phyloP scores from a whole-genome alignment of 768 basidiomycete species.

The Boletus patriciae region DNA sequence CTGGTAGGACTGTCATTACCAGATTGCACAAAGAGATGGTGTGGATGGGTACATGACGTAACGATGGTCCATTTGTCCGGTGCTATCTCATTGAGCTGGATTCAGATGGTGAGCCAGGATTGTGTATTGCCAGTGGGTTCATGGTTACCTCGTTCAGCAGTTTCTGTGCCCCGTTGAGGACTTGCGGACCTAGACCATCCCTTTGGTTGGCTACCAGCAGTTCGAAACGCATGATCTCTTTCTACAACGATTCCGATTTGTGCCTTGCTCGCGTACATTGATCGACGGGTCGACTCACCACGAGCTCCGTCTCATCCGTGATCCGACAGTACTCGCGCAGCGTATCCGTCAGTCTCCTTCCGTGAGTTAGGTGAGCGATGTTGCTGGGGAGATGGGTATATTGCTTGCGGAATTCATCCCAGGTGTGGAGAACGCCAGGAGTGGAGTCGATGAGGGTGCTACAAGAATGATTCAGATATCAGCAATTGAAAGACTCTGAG shows the following conservation, averaged over 20 bases:
- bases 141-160: conserved; percentile 54
- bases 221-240: conserved; percentile 77
- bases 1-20: conserved; percentile 37
- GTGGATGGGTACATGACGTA: conserved; percentile 55
- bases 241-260: conserved; percentile 34
- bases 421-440: conserved; percentile 76
- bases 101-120: background rate
- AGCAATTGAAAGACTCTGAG: background rate
- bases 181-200: conserved; percentile 49
- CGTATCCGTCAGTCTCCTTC: conserved; percentile 74
- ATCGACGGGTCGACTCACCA: conserved; percentile 41
- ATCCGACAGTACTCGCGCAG: conserved; percentile 68
- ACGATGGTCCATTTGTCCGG: conserved; percentile 72
- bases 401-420: conserved; percentile 66
- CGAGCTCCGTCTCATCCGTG: conserved; percentile 52
- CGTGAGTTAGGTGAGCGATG: conserved; percentile 66
- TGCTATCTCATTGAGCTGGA: conserved; percentile 27
- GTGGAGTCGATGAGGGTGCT: conserved; percentile 83
- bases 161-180: conserved; percentile 63
- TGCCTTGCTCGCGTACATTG: background rate
- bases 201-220: conserved; percentile 57
- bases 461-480: conserved; percentile 12
- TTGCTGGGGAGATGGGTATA: conserved; percentile 53
- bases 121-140: background rate
- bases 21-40: background rate